Conservation (phyloP, 2,329 filamentous ascomycete species). For the Pseudogymnoascus sp. region DNA sequence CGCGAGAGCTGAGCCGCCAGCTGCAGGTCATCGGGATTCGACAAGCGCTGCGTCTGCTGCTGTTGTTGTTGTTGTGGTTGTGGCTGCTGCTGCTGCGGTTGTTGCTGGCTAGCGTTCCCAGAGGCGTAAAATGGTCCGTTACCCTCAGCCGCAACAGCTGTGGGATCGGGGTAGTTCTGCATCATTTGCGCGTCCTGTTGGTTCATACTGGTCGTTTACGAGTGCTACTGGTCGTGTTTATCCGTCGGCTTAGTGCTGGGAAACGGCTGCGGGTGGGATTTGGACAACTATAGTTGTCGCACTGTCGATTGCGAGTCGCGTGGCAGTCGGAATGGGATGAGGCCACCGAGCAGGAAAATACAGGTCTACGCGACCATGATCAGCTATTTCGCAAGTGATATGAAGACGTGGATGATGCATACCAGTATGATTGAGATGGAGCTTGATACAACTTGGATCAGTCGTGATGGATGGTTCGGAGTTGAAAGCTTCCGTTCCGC, state of each 20-base stretch:
- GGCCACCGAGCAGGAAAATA: not conserved
- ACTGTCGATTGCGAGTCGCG: not conserved
- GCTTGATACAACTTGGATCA: not conserved
- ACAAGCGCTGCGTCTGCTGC: conserved; percentile 23
- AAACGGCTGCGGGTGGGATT: not conserved
- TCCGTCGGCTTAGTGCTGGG: not conserved
- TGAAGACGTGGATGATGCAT: not conserved
- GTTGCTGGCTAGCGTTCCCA: conserved; percentile 19
- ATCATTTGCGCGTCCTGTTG: conserved; percentile 24
- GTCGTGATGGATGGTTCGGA: conserved; percentile 7
- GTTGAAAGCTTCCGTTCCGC: conserved; percentile 10
- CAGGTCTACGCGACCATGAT: conserved; percentile 8
- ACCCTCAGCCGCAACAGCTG: conserved; percentile 12
- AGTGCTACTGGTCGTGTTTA: not conserved
- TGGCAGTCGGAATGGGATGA: not conserved
- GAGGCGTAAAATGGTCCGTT: conserved; percentile 24
- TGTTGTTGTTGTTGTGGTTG: conserved; percentile 24
- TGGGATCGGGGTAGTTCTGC: conserved; percentile 27
- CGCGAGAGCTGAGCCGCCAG: not conserved
- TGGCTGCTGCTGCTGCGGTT: conserved; percentile 20
- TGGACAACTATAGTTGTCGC: conserved; percentile 5
- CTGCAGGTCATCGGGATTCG: conserved; percentile 36
- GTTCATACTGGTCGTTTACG: conserved; percentile 11
- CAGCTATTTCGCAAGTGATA: not conserved
- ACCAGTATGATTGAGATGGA: not conserved